These are phyloP conservation scores for Fusarium sp. DNA, from an alignment of 2,329 filamentous ascomycete species.

Conservation along the genomic window DNA sequence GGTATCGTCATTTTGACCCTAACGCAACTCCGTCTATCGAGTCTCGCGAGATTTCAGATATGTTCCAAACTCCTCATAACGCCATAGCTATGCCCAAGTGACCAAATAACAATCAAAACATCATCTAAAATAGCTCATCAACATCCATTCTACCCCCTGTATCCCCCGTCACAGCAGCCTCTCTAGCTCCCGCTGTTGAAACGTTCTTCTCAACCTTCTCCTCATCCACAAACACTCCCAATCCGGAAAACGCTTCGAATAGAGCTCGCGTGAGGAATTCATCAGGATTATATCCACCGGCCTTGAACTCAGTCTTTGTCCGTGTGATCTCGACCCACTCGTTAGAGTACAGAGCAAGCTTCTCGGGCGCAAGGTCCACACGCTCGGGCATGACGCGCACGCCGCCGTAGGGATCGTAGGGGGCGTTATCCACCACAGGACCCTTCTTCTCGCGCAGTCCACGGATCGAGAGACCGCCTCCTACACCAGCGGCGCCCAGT, in stretches of 20 bases:
- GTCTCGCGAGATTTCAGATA: constrained; percentile 2
- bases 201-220: constrained; percentile 67
- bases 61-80: constrained; percentile 36
- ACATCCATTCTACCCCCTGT: constrained; percentile 61
- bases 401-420: constrained; percentile 91
- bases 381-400: constrained; percentile 76
- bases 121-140: constrained; percentile 60
- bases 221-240: constrained; percentile 89
- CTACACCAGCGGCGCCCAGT: constrained; percentile 52
- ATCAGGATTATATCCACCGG: constrained; percentile 84
- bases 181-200: constrained; percentile 53
- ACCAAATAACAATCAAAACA: neutral
- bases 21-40: constrained; percentile 17
- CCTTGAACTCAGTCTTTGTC: constrained; percentile 74
- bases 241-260: constrained; percentile 89
- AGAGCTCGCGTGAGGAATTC: constrained; percentile 87
- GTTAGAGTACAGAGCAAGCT: constrained; percentile 77
- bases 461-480: constrained; percentile 74
- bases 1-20: constrained; percentile 21
- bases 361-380: constrained; percentile 67
- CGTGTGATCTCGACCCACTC: constrained; percentile 77
- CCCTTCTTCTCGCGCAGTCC: constrained; percentile 77
- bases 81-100: constrained; percentile 46
- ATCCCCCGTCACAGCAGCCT: constrained; percentile 53
- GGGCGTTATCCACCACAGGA: constrained; percentile 68